phyloP scores from a whole-genome alignment of 129 eudicot species.

The Flaveria sonorensis region DNA sequence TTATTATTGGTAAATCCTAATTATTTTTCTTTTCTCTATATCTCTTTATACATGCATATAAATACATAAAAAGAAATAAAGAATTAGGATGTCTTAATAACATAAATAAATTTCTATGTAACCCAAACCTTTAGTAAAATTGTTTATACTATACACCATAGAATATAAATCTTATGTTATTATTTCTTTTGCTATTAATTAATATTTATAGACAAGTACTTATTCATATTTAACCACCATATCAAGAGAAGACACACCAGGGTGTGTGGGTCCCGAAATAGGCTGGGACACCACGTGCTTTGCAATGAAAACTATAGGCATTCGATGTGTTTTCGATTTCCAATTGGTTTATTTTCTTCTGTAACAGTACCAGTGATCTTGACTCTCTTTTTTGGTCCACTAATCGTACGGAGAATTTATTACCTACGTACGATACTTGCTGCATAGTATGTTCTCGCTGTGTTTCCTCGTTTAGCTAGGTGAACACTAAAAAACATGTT shows the following conservation, averaged over 20 bases:
- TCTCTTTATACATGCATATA: too few species aligned
- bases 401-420: conserved; percentile 10
- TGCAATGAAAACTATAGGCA: conserved; percentile 18
- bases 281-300: conserved; percentile 23
- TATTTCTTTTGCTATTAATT: neutral
- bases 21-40: too few species aligned
- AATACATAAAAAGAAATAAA: too few species aligned
- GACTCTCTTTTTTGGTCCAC: conserved; percentile 16
- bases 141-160: neutral
- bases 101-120: too few species aligned
- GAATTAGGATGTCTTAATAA: too few species aligned
- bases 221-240: neutral
- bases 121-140: neutral
- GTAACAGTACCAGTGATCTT: conserved; percentile 26
- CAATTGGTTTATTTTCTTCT: conserved; percentile 44
- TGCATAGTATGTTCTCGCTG: neutral
- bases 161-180: neutral
- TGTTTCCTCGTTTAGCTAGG: neutral
- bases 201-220: too few species aligned
- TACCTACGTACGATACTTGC: neutral
- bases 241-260: neutral
- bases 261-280: conserved; percentile 33
- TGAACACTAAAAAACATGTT: neutral
- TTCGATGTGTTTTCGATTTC: conserved; percentile 56
- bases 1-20: too few species aligned